Conservation (phyloP, 1,284 basidiomycete genomes). For the Papiliotrema laurentii region DNA sequence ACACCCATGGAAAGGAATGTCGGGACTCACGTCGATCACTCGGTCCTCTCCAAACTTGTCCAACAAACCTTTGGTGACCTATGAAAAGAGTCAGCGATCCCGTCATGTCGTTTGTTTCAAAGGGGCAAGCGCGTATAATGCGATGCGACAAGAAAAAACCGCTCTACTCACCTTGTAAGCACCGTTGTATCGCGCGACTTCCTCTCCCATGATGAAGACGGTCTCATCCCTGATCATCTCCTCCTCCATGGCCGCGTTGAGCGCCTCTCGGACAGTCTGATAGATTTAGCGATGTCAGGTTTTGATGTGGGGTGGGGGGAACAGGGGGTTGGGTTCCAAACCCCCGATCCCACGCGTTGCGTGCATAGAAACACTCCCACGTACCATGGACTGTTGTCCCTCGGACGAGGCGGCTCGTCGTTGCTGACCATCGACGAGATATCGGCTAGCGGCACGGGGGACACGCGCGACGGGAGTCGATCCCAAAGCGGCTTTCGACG, state of each 20-base stretch:
- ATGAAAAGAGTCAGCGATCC: constrained; percentile 2
- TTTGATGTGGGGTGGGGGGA: too few species aligned
- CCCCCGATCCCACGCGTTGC: too few species aligned
- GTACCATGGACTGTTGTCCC: constrained; percentile 38
- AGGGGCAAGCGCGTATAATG: too few species aligned
- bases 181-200: constrained; percentile 98
- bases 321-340: too few species aligned
- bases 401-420: constrained; percentile 34
- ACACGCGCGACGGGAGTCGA: constrained; percentile 41
- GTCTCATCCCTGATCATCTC: constrained; percentile 96
- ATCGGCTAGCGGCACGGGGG: constrained; percentile 23
- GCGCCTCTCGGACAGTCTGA: constrained; percentile 98
- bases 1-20: neutral
- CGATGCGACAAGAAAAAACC: too few species aligned
- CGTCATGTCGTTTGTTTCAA: too few species aligned
- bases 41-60: constrained; percentile 99
- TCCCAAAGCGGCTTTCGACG: constrained; percentile 32
- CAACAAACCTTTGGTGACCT: constrained; percentile 95
- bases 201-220: constrained; percentile 95
- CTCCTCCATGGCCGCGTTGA: constrained; percentile 98
- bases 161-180: constrained; percentile 88
- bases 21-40: constrained; percentile 69
- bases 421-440: constrained; percentile 22
- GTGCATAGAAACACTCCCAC: neutral
- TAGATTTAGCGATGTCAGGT: too few species aligned